Conservation (phyloP, 2,329 filamentous ascomycete genomes). For the Fusarium nelsonii region DNA sequence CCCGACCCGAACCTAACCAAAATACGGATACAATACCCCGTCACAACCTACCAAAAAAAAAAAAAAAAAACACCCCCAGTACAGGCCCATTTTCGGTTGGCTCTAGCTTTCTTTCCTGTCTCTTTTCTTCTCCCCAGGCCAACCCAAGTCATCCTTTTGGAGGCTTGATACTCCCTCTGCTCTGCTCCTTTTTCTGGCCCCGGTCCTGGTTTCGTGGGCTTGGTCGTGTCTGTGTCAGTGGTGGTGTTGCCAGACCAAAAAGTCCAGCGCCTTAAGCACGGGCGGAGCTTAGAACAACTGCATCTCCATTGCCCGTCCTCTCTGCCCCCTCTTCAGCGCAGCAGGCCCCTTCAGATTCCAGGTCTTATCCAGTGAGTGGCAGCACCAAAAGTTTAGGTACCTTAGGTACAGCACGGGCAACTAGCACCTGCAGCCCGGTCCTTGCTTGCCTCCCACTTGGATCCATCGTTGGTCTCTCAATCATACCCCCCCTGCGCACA, state of each 20-base stretch:
- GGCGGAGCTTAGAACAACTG: conserved; percentile 10
- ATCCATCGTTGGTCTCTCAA: neutral
- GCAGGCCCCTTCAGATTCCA: conserved; percentile 14
- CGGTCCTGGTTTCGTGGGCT: conserved; percentile 18
- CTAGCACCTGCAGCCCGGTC: neutral
- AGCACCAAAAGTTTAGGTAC: neutral
- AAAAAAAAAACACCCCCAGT: neutral
- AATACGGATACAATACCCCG: conserved; percentile 12
- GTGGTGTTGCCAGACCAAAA: conserved; percentile 20
- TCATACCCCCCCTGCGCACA: conserved; percentile 27
- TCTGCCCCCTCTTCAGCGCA: conserved; percentile 13
- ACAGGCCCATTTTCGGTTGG: conserved; percentile 19
- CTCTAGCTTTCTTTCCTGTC: conserved; percentile 28
- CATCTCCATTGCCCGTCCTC: too few relatives aligned
- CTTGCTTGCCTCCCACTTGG: neutral
- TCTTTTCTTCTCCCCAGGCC: conserved; percentile 2
- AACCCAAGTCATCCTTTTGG: neutral
- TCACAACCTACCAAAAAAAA: neutral
- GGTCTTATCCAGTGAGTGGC: conserved; percentile 2
- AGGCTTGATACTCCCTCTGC: neutral
- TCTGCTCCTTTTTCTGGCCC: conserved; percentile 29
- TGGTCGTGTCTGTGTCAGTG: neutral
- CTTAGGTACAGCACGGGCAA: too few relatives aligned
- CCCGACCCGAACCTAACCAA: conserved; percentile 27
- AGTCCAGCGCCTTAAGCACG: conserved; percentile 9